These are phyloP conservation scores for Cladosporium sp. DNA, from an alignment of 2,329 filamentous ascomycete genomes.

Conservation along the genomic window DNA sequence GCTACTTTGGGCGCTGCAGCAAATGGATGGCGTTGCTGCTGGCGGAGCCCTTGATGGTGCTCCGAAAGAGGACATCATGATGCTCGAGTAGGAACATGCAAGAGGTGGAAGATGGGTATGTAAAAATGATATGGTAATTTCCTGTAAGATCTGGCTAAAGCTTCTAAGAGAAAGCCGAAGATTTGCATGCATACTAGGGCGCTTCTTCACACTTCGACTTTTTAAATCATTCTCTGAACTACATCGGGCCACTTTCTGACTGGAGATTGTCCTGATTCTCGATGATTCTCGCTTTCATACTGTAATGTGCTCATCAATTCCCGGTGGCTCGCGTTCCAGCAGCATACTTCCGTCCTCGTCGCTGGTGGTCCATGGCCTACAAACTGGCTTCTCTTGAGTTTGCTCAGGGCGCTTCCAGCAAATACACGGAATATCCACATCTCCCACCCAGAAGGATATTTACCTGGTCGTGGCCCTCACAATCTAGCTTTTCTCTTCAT, in stretches of 20 bases:
- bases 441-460: neutral
- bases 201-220: neutral
- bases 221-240: neutral
- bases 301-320: neutral
- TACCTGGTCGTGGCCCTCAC: no score
- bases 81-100: constrained; percentile 5
- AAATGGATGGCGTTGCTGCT: constrained; percentile 74
- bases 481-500: neutral
- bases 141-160: constrained; percentile 13
- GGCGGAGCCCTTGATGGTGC: constrained; percentile 9
- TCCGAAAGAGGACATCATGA: constrained; percentile 8
- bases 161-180: neutral
- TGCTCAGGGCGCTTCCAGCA: neutral
- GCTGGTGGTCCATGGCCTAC: neutral
- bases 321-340: no score
- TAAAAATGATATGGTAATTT: neutral
- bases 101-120: neutral
- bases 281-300: neutral
- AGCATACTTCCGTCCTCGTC: neutral
- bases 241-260: neutral
- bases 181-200: neutral
- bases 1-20: constrained; percentile 86
- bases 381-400: neutral
- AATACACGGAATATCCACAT: neutral
- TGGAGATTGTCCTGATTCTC: neutral